Evolutionary conservation across 2,329 filamentous ascomycete species (phyloP).

Genomic region (Trichophyton simii): DNA sequence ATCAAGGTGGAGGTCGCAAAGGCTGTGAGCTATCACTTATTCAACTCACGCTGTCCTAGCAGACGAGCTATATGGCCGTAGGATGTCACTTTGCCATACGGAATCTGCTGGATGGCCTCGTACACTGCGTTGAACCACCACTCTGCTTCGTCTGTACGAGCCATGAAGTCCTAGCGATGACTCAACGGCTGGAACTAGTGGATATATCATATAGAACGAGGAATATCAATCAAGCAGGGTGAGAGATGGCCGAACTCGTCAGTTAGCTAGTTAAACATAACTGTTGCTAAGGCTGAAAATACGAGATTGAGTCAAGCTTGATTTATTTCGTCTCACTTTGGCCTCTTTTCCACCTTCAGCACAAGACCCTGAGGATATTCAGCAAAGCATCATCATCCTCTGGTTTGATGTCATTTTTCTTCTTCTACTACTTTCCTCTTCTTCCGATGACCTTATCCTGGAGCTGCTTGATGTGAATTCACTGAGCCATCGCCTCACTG

Average conservation of each 20-base stretch:
- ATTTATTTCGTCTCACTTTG: background rate
- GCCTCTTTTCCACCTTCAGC: background rate
- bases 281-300: background rate
- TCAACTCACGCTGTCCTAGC: constrained; percentile 45
- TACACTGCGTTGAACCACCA: constrained; percentile 56
- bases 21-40: too few relatives aligned
- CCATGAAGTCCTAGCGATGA: constrained; percentile 20
- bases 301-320: background rate
- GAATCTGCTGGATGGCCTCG: constrained; percentile 72
- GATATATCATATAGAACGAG: background rate
- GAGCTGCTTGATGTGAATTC: background rate
- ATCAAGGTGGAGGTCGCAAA: too few relatives aligned
- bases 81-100: constrained; percentile 67
- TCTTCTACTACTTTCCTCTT: background rate
- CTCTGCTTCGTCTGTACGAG: constrained; percentile 37
- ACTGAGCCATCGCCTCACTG: background rate
- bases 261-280: background rate
- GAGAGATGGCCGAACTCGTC: too few relatives aligned
- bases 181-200: background rate
- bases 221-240: too few relatives aligned
- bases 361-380: background rate
- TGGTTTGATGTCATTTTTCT: background rate
- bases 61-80: constrained; percentile 63
- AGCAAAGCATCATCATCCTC: background rate
- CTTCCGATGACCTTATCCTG: too few relatives aligned